Conservation (phyloP, 169 alveolate genomes). For the Pseudocohnilembus persalinus region DNA sequence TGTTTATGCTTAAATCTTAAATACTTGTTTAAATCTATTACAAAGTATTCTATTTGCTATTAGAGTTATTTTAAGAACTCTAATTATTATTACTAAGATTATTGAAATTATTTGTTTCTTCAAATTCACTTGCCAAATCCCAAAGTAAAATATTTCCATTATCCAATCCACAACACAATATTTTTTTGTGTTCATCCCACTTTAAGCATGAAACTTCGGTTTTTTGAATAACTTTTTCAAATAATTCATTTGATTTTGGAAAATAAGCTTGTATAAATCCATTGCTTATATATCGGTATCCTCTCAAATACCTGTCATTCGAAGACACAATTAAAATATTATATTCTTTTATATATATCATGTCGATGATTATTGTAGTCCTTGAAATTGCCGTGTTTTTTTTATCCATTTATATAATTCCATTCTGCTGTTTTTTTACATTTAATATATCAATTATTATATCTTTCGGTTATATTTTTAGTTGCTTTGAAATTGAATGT, state of each 20-base stretch:
- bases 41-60: too few relatives aligned
- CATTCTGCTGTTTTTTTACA: background rate
- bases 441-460: background rate
- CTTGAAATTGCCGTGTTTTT: background rate
- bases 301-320: background rate
- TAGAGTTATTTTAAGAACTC: too few relatives aligned
- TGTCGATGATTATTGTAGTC: background rate
- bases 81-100: too few relatives aligned
- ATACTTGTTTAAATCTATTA: too few relatives aligned
- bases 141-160: constrained; percentile 21
- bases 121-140: background rate
- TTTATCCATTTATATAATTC: background rate
- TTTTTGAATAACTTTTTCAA: background rate
- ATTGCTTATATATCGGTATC: background rate
- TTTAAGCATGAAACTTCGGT: constrained; percentile 5
- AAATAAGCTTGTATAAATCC: background rate
- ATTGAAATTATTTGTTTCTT: background rate
- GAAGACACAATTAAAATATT: background rate
- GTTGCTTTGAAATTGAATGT: background rate
- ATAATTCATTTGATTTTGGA: background rate
- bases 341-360: background rate
- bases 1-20: too few relatives aligned
- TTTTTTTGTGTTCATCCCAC: constrained; percentile 10
- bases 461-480: background rate
- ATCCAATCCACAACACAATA: constrained; percentile 7